phyloP scores from a whole-genome alignment of 2,329 filamentous ascomycete species.

The Sclerotinia borealis region DNA sequence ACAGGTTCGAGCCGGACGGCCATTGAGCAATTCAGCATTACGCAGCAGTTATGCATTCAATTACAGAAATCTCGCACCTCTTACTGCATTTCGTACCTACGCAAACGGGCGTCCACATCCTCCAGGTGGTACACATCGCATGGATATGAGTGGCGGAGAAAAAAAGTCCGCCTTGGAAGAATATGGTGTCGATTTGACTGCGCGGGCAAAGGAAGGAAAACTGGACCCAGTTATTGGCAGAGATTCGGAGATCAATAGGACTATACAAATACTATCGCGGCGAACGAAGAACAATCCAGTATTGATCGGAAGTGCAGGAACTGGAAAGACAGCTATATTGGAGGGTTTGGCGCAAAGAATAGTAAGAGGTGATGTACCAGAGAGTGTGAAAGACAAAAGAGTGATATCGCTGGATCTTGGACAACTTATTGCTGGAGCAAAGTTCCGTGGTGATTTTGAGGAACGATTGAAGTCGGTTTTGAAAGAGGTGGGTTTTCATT shows the following conservation, averaged over 20 bases:
- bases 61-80: conserved; percentile 35
- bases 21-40: conserved; percentile 10
- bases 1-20: conserved; percentile 12
- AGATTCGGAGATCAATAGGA: conserved; percentile 85
- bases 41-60: conserved; percentile 12
- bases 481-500: conserved; percentile 54
- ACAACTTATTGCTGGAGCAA: conserved; percentile 89
- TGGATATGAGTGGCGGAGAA: conserved; percentile 72
- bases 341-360: conserved; percentile 89
- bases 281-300: conserved; percentile 88
- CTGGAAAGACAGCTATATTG: conserved; percentile 88
- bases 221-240: conserved; percentile 93
- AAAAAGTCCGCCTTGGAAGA: conserved; percentile 87
- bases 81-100: conserved; percentile 45
- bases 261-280: conserved; percentile 87
- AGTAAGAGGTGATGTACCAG: conserved; percentile 85
- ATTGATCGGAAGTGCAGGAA: conserved; percentile 77
- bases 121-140: conserved; percentile 86
- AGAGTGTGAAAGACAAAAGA: conserved; percentile 90
- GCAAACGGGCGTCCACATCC: conserved; percentile 73
- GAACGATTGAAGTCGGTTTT: conserved; percentile 86
- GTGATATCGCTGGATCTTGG: conserved; percentile 86
- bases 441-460: conserved; percentile 94
- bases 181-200: conserved; percentile 86
- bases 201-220: conserved; percentile 77